A percentile compares a stretch with the other conserved stretches of the same genome.
Evolutionary conservation across 768 basidiomycete species (phyloP).

Genomic region (Fistulinella prunicolor): DNA sequence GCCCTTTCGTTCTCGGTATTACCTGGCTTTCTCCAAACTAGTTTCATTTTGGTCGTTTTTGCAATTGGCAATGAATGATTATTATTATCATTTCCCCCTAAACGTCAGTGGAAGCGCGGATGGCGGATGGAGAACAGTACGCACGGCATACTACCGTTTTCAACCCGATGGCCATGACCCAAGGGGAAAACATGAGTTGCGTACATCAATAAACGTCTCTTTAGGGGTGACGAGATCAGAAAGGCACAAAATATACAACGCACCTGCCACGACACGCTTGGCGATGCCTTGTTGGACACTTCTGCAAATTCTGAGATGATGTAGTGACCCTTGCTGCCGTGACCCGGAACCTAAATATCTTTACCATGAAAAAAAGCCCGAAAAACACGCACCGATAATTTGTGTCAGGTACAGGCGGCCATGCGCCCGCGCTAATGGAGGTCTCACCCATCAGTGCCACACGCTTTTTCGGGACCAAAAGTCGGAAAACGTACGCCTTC

Average conservation of each 20-base stretch:
- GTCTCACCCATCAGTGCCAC: not conserved
- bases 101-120: conserved; percentile 4
- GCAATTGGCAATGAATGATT: not conserved
- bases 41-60: conserved; percentile 8
- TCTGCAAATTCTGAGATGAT: conserved; percentile 69
- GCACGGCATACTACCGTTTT: conserved; percentile 58
- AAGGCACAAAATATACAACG: conserved; percentile 27
- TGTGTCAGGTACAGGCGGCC: conserved; percentile 73
- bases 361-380: not conserved
- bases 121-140: conserved; percentile 21
- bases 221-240: conserved; percentile 10
- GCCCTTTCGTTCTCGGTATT: conserved; percentile 61
- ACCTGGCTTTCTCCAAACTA: conserved; percentile 81
- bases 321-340: conserved; percentile 61
- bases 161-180: conserved; percentile 1
- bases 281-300: conserved; percentile 58
- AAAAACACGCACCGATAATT: conserved; percentile 64
- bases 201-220: conserved; percentile 15
- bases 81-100: not conserved
- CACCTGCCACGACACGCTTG: conserved; percentile 74
- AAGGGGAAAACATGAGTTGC: not conserved
- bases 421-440: conserved; percentile 53
- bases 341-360: conserved; percentile 6
- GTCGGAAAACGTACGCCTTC: conserved; percentile 49
- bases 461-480: not conserved